phyloP scores from a whole-genome alignment of 2,329 filamentous ascomycete species.

The Colletotrichum lini region DNA sequence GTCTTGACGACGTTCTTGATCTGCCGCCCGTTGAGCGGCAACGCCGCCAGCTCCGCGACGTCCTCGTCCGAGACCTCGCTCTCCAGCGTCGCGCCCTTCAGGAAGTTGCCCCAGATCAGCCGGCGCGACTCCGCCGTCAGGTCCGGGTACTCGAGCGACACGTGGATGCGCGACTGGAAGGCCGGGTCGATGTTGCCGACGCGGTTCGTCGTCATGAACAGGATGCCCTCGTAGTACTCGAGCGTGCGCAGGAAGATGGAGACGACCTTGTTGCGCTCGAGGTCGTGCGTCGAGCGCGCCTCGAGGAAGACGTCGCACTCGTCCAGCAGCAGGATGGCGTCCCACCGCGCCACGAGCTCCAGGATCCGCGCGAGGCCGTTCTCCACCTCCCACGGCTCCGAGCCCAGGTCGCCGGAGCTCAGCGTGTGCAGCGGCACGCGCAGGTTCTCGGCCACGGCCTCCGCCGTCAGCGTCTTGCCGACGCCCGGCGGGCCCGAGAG shows the following conservation, averaged over 20 bases:
- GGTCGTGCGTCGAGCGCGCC: constrained; percentile 52
- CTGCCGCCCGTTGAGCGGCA: constrained; percentile 62
- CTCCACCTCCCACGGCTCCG: constrained; percentile 75
- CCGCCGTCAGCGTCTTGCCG: constrained; percentile 65
- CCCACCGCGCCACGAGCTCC: constrained; percentile 75
- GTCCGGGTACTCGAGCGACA: constrained; percentile 62
- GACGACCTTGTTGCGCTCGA: constrained; percentile 52
- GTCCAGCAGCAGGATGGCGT: constrained; percentile 57
- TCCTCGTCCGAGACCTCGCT: constrained; percentile 48
- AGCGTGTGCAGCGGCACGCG: constrained; percentile 65
- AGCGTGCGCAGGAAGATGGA: constrained; percentile 59
- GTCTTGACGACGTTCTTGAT: constrained; percentile 64
- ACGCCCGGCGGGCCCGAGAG: constrained; percentile 64
- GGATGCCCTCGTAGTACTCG: constrained; percentile 64
- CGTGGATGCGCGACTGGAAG: constrained; percentile 64
- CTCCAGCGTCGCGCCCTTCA: constrained; percentile 49
- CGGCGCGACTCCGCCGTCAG: constrained; percentile 55
- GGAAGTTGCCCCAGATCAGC: constrained; percentile 58
- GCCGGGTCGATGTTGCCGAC: constrained; percentile 61
- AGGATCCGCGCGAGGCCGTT: constrained; percentile 66
- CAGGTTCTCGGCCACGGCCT: constrained; percentile 65
- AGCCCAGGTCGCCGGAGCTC: constrained; percentile 79
- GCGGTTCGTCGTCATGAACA: constrained; percentile 66
- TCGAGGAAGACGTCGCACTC: constrained; percentile 62
- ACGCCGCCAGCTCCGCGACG: constrained; percentile 53